Evolutionary conservation across 306 rosid genomes (phyloP).

Genomic region (Gynostemma pentaphyllum): DNA sequence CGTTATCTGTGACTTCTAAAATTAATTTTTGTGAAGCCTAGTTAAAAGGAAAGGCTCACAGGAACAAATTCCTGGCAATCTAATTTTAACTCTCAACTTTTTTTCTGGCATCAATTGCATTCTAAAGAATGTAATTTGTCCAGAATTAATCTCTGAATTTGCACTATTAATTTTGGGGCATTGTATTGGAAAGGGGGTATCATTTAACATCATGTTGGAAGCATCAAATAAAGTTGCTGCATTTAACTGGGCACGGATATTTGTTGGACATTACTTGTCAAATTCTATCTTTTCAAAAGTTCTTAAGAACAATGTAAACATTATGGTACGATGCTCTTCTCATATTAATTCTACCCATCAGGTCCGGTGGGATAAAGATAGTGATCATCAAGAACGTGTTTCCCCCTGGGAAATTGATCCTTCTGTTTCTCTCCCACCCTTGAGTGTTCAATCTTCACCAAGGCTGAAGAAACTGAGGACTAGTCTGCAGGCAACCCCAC

Average conservation of each 20-base stretch:
- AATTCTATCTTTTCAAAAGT: neutral
- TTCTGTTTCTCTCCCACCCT: slow-evolving; percentile 68
- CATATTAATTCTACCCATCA: slow-evolving; percentile 20
- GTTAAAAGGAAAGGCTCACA: neutral
- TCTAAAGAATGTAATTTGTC: neutral
- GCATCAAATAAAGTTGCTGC: neutral
- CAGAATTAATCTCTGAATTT: neutral
- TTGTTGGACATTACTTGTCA: neutral
- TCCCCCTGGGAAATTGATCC: slow-evolving; percentile 93
- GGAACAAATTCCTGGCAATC: neutral
- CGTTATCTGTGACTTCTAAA: neutral
- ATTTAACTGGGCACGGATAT: neutral
- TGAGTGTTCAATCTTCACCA: slow-evolving; percentile 86
- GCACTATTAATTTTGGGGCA: neutral
- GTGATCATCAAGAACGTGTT: slow-evolving; percentile 60
- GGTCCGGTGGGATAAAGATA: slow-evolving; percentile 92
- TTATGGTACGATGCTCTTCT: neutral
- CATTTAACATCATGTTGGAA: neutral
- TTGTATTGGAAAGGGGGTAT: neutral
- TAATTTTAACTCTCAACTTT: neutral
- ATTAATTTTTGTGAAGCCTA: neutral
- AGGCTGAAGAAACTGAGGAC: slow-evolving; percentile 87
- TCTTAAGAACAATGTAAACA: neutral
- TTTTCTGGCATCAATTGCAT: neutral
- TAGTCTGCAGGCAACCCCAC: slow-evolving; percentile 46